These are phyloP conservation scores for Auxenochlorella pyrenoidosa DNA, from an alignment of 139 green algal species.

Conservation along the genomic window DNA sequence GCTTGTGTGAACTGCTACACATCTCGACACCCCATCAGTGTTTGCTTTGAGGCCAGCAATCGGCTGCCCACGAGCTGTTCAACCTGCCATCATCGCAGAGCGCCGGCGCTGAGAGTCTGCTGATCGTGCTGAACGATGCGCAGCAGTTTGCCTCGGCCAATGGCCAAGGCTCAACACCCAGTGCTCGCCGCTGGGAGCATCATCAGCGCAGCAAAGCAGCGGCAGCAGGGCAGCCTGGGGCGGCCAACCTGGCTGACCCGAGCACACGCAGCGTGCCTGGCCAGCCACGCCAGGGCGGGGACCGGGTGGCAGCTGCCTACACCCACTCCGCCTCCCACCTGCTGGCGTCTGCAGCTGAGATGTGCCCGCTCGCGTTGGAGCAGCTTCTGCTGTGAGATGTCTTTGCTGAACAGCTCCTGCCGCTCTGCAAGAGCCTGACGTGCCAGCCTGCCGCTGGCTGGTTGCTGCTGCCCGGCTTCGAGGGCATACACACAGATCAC, in stretches of 20 bases:
- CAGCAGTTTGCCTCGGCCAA: neutral
- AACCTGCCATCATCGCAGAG: neutral
- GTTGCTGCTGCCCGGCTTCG: too few relatives aligned
- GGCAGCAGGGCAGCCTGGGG: neutral
- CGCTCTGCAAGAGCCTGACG: too few relatives aligned
- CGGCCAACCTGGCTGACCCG: neutral
- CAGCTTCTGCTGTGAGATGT: neutral
- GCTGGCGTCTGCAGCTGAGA: neutral
- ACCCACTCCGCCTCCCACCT: neutral
- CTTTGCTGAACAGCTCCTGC: too few relatives aligned
- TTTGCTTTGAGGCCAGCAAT: neutral
- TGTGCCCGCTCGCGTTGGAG: neutral
- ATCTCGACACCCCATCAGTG: neutral
- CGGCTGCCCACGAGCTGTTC: too few relatives aligned
- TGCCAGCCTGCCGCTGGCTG: too few relatives aligned
- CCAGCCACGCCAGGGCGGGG: too few relatives aligned
- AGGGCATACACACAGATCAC: too few relatives aligned
- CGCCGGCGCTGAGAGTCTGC: neutral
- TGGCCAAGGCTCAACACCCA: neutral
- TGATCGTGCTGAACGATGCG: slow-evolving; percentile 7
- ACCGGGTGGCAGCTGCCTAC: neutral
- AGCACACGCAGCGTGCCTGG: neutral
- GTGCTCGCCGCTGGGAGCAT: neutral
- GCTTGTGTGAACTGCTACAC: neutral
- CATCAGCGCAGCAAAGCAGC: neutral